These are phyloP conservation scores for Didymellaceae sp. DNA, from an alignment of 2,329 filamentous ascomycete species.

Conservation along the genomic window DNA sequence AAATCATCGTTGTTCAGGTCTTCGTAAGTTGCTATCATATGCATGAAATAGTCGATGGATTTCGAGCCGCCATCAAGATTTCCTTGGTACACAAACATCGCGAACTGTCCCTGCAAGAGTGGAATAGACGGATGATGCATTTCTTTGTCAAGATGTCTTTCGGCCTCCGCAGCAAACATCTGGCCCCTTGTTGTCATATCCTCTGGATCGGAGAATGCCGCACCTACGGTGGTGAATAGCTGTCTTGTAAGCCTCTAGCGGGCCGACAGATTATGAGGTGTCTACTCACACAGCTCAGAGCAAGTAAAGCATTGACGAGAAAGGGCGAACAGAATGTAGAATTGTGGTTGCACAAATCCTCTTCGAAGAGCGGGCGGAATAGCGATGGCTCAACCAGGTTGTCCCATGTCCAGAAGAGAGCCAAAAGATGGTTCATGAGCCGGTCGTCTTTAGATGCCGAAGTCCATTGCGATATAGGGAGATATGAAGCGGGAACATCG, in stretches of 20 bases:
- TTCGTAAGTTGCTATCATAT: background rate
- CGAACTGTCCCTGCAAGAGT: background rate
- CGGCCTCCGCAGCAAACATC: background rate
- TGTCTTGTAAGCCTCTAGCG: background rate
- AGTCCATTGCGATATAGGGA: background rate
- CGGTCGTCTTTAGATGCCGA: background rate
- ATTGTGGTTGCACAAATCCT: background rate
- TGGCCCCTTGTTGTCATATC: background rate
- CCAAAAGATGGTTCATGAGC: background rate
- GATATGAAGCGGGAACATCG: background rate
- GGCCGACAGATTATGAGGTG: background rate
- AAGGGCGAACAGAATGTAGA: background rate
- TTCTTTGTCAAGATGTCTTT: background rate
- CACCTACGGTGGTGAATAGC: background rate
- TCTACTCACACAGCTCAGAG: background rate
- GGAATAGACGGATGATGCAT: background rate
- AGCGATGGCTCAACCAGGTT: background rate
- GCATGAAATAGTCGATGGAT: background rate
- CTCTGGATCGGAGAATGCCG: background rate
- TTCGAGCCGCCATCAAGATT: background rate
- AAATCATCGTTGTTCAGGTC: background rate
- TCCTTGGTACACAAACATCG: background rate
- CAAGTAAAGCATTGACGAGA: constrained; percentile 3
- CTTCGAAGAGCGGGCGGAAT: background rate
- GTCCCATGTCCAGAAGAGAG: background rate